Percentiles rank a stretch among this genome's conserved stretches.
Evolutionary conservation across 2,329 filamentous ascomycete species (phyloP).

Genomic region (Beauveria caledonica): DNA sequence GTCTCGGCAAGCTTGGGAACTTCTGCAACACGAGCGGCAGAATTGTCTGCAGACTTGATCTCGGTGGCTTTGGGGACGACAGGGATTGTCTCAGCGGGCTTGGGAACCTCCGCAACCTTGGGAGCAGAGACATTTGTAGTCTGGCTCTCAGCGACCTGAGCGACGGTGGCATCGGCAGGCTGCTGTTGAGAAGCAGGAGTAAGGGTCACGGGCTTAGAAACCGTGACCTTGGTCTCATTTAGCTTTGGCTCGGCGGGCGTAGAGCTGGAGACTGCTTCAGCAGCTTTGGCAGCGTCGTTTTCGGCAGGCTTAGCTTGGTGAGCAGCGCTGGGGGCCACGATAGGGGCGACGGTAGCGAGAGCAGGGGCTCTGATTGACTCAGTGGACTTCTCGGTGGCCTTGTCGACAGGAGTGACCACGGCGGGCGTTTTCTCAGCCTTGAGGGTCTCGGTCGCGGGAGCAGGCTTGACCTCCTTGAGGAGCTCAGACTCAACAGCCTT

Average conservation of each 20-base stretch:
- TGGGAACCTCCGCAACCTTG: background rate
- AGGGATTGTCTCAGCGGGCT: background rate
- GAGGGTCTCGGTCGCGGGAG: slow-evolving; percentile 21
- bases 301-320: background rate
- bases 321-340: slow-evolving; percentile 14
- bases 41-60: background rate
- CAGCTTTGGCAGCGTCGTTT: slow-evolving; percentile 8
- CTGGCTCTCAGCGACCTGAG: slow-evolving; percentile 1
- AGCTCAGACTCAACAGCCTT: slow-evolving; percentile 66
- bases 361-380: slow-evolving; percentile 12
- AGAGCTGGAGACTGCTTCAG: slow-evolving; percentile 12
- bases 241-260: slow-evolving; percentile 14
- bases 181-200: slow-evolving; percentile 11
- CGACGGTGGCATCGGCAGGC: slow-evolving; percentile 5
- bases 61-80: background rate
- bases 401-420: slow-evolving; percentile 7
- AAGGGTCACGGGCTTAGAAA: slow-evolving; percentile 12
- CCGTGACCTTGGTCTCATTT: slow-evolving; percentile 13
- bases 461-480: slow-evolving; percentile 50
- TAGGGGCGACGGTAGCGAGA: slow-evolving; percentile 14
- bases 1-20: background rate
- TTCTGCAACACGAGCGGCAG: background rate
- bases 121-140: background rate
- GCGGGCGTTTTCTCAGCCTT: slow-evolving; percentile 13
- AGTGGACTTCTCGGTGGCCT: background rate